Evolutionary conservation across 192 early-diverging fungal species (phyloP), one percentile per base, ranked within the genome.

Genomic region (Coemansia sp.): DNA sequence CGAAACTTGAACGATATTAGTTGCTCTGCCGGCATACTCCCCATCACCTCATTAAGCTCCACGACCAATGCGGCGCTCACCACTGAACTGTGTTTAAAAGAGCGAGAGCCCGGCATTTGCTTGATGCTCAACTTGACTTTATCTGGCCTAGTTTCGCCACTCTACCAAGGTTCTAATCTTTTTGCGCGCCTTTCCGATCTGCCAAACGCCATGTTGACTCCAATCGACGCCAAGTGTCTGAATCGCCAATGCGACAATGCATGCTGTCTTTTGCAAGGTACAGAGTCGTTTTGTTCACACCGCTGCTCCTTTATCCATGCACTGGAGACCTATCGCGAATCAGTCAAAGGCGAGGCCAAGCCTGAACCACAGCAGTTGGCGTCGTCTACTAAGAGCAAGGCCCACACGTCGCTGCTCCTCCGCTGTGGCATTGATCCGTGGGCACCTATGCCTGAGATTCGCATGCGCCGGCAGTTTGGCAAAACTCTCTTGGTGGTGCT

Each of bases 401-500:
- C 50, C 9, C 64, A 66, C 64, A 73, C 70, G 11, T 66, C 63
- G n/a, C 46, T 62, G 25, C 70, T 73, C 0, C 66, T 73, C n/a
- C 64, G 70, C 64, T 66, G 70, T 39, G 70, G 70, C 21, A 73
- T 73, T 42, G 70, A 73, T 19, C 70, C 70, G 37, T 73, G 70
- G 70, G 64, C 70, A 2, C 15, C 70, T 5, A 17, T 59, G 19
- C 59, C 38, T 23, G 59, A 66, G 8, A 73, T 73, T 34, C 58
- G 48, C 17, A 66, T 73, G 70, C 63, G 70, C 1, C 70, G 50
- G 25, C 32, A 42, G 17, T 58, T 53, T 11, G 58, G 70, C 25
- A 57, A 62, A 23, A 44, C 61, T 37, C 64, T 73, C 19, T 29
- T 62, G 15, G 38, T 36, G 2, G 64, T 62, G 37, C 64, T 73